Base-by-base conservation (phyloP, 1,284 basidiomycete genomes). In the Ganoderma resinaceum region DNA sequence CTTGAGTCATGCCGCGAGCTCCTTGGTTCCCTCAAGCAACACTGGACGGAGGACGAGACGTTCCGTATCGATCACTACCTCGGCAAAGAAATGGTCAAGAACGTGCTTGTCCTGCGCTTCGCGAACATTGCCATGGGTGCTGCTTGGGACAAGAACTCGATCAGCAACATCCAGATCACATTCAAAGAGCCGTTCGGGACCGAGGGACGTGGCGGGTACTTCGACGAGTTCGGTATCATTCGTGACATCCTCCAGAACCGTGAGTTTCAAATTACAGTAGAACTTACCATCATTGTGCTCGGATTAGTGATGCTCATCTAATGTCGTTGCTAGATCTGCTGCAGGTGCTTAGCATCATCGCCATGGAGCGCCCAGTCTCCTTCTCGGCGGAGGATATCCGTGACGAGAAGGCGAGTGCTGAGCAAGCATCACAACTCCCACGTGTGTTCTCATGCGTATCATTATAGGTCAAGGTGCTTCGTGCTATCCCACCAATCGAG, bases 41-140 rank as follows among this genome's bases (percentile, higher is more conserved):
- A 95, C 74, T 98, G 96, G 96, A 86, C 87, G 5, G 96, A 98
- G 82, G 94, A 97, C 58, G 96, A 98, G 85, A 98, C 96, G 11
- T 98, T 95, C 90, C 94, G 96, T 71, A 98, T 98, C 79, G 96
- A 98, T 82, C 96, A 98, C 80, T 98, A 98, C 81, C 91, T 98
- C 66, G 96, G 96, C 71, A 98, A 98, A 85, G 96, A 98, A 86
- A 98, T 98, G 96, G 94, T 98, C 80, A 98, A 98, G 87, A 98
- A 98, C 81, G 80, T 98, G 67, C 92, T 98, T 71, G 95, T 98
- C 40, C 85, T 98, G 62, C 91, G 96, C 53, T 98, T 98, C 78
- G 96, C 95, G 72, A 98, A 98, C 82, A 83, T 96, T 73, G 94
- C 96, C 37, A 82, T 98, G 81, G 90, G 90, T 72, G 89, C 94